phyloP scores from a whole-genome alignment of 352 stramenopile species.

The Achlya hypogyna region DNA sequence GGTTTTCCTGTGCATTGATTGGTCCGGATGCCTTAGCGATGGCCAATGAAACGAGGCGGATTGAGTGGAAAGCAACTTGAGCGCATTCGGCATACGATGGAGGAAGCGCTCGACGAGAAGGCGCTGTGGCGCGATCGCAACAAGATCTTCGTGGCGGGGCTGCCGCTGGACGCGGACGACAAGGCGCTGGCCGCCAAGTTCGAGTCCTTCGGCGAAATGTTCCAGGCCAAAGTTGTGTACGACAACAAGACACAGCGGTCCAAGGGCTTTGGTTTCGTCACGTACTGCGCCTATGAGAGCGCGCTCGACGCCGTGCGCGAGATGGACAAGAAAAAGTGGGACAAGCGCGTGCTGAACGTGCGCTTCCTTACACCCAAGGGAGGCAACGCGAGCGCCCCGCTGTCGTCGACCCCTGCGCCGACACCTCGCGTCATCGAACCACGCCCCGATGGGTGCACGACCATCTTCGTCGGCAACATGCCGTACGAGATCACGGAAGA shows the following conservation, averaged over 20 bases:
- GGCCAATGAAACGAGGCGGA: neutral
- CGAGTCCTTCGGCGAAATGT: conserved; percentile 67
- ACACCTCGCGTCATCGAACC: conserved; percentile 48
- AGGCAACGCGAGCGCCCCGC: conserved; percentile 9
- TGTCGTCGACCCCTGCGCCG: conserved; percentile 5
- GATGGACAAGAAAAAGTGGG: conserved; percentile 79
- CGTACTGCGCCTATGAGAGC: conserved; percentile 68
- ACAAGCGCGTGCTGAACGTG: conserved; percentile 70
- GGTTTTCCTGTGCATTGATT: neutral
- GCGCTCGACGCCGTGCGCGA: conserved; percentile 67
- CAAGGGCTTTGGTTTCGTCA: conserved; percentile 75
- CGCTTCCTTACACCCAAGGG: conserved; percentile 72
- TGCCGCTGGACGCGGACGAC: conserved; percentile 55
- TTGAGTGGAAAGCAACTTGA: neutral
- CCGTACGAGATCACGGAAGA: conserved; percentile 91
- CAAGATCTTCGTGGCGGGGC: conserved; percentile 77
- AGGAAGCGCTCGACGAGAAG: conserved; percentile 4
- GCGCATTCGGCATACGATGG: neutral
- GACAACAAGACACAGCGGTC: conserved; percentile 59
- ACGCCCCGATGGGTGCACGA: conserved; percentile 79
- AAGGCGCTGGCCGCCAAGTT: conserved; percentile 65
- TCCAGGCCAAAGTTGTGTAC: conserved; percentile 77
- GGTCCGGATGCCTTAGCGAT: neutral
- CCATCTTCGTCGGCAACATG: conserved; percentile 94
- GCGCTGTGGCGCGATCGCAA: conserved; percentile 76